phyloP scores from a whole-genome alignment of 306 rosid species.

The Cucurbita maxima region DNA sequence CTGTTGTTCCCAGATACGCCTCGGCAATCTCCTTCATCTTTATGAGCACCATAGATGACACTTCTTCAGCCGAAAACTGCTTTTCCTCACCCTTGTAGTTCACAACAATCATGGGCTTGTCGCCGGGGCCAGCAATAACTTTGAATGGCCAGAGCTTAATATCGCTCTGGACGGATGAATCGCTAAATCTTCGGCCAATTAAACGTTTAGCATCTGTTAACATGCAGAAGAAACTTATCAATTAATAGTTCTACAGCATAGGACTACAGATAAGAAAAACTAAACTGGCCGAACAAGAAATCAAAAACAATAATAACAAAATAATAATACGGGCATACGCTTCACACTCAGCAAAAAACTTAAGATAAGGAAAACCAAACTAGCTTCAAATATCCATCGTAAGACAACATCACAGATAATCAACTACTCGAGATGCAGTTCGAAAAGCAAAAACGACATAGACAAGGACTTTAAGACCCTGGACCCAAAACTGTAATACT shows the following conservation, averaged over 20 bases:
- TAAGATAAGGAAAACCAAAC: too few relatives aligned
- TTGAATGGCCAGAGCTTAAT: slow-evolving; percentile 58
- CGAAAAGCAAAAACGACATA: background rate
- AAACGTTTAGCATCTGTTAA: slow-evolving; percentile 48
- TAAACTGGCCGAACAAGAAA: background rate
- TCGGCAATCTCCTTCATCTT: slow-evolving; percentile 67
- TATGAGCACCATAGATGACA: slow-evolving; percentile 51
- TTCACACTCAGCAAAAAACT: background rate
- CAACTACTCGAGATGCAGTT: background rate
- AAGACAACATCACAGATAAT: background rate
- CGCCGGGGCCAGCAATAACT: slow-evolving; percentile 32
- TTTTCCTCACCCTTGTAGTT: slow-evolving; percentile 46
- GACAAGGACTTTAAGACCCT: background rate
- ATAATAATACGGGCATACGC: background rate
- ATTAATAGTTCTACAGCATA: background rate
- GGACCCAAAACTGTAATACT: background rate
- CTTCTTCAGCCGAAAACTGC: slow-evolving; percentile 52
- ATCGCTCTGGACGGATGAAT: slow-evolving; percentile 49
- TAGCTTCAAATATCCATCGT: background rate
- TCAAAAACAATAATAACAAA: background rate
- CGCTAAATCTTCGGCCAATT: slow-evolving; percentile 41
- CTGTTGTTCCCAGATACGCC: slow-evolving; percentile 33
- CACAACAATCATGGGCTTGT: slow-evolving; percentile 53
- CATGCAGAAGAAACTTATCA: background rate
- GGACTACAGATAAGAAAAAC: too few relatives aligned